Evolutionary conservation across 192 early-diverging fungal species (phyloP), one percentile per base, ranked within the genome.

Genomic region (Gamsiella multidivaricata): DNA sequence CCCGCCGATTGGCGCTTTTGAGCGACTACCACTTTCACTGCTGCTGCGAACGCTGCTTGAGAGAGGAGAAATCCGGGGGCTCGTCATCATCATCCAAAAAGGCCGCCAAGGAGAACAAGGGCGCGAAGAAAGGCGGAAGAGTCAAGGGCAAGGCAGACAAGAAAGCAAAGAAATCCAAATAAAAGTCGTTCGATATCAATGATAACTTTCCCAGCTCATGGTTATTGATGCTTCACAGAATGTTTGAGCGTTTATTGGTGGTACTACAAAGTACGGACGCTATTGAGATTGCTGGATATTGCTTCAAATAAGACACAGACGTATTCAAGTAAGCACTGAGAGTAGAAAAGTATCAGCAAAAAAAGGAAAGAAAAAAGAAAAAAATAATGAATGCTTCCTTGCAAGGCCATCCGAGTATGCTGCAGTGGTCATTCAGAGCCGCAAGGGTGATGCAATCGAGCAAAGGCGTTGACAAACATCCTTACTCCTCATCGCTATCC

Each of bases 1-100:
- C 84, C 33, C 85, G 91, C 3, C 86, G 89, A 9, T 43, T 80
- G 2, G 71, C 52, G 23, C 69, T 92, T 26, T 32, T 76, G 43
- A 69, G 78, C 12, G 90, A 91, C 39, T 92, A 92, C 63, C 88
- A 82, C 56, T 92, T 92, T 65, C 65, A 80, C 23, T 92, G 91
- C 61, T 50, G 47, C 31, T 92, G 91, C 54, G 58, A 76, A 23
- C 67, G 90, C 5, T 92, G 91, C 56, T 22, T 82, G 22, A 39
- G 54, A 43, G 86, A 88, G 12, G 74, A 78, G 22, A 45, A 43
- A n/a, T 42, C 34, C 3, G 25, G 32, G 10, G 25, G 54, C 14
- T 54, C 54, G 11, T 45, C 52, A 14, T 54, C 65, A 17, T 25
- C 50, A 33, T 15, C 65, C 41, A 60, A 50, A 31, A 54, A 54